A percentile compares a stretch with the other conserved stretches of the same genome.
Conservation (phyloP, 2,329 filamentous ascomycete genomes). For the Colletotrichum musae region DNA sequence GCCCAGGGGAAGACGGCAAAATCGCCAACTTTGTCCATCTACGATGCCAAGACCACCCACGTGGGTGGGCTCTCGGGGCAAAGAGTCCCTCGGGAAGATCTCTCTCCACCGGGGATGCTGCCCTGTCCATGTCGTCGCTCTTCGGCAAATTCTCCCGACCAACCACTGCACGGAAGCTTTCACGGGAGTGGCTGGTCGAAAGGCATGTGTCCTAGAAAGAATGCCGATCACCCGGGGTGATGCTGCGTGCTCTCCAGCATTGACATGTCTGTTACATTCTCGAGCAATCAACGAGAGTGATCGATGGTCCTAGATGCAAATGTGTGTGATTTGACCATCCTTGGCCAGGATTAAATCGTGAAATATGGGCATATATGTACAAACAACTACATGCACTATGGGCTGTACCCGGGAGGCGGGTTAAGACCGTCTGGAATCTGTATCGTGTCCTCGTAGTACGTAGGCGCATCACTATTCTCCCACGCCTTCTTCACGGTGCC, state of each 20-base stretch:
- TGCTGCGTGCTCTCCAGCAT: neutral
- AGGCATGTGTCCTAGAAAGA: neutral
- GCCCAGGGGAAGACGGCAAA: neutral
- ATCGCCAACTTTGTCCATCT: slow-evolving; percentile 31
- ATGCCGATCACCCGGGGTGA: neutral
- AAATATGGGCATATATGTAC: neutral
- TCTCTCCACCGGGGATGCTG: slow-evolving; percentile 6
- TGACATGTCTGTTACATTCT: neutral
- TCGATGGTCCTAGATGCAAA: no score
- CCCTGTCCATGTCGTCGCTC: neutral
- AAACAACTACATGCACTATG: neutral
- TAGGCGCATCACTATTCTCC: slow-evolving; percentile 53
- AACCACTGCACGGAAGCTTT: neutral
- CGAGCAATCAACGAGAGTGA: no score
- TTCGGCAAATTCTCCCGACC: slow-evolving; percentile 5
- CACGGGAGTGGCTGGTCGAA: slow-evolving; percentile 1
- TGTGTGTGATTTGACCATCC: no score
- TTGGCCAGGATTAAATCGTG: no score
- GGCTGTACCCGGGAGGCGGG: slow-evolving; percentile 56
- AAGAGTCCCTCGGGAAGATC: slow-evolving; percentile 1
- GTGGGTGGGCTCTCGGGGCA: slow-evolving; percentile 21
- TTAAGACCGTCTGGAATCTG: slow-evolving; percentile 59
- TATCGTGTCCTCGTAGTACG: slow-evolving; percentile 59
- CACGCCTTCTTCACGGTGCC: slow-evolving; percentile 56
- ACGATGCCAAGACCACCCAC: slow-evolving; percentile 29